phyloP scores from a whole-genome alignment of 805 yeast genomes.

The Yueomyces sinensis region DNA sequence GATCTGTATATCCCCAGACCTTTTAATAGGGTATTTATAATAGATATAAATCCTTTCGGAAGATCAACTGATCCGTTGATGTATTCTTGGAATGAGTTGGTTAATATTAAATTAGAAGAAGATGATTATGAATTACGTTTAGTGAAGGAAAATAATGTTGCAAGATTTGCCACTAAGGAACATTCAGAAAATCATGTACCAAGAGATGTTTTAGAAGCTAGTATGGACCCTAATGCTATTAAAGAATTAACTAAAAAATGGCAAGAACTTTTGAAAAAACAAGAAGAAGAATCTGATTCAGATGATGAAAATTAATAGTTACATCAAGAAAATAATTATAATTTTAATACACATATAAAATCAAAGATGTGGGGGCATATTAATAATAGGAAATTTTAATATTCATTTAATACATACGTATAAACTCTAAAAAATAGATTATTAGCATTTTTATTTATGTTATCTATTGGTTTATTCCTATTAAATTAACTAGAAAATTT shows the following conservation, averaged over 20 bases:
- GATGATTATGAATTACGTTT: constrained; percentile 45
- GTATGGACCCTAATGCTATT: constrained; percentile 53
- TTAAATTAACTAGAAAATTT: no score
- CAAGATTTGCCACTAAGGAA: constrained; percentile 67
- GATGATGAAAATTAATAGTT: constrained; percentile 3
- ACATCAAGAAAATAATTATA: no score
- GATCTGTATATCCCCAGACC: constrained; percentile 81
- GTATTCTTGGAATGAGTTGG: constrained; percentile 76
- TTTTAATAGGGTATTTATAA: constrained; percentile 44
- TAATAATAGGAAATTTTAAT: no score
- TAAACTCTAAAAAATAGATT: no score
- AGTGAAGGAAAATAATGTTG: constrained; percentile 54
- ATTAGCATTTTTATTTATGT: no score
- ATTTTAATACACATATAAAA: no score
- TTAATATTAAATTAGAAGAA: constrained; percentile 11
- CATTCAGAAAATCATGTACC: constrained; percentile 91
- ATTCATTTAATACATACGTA: no score
- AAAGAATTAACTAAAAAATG: constrained; percentile 54
- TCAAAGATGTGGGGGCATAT: no score
- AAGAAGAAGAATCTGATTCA: constrained; percentile 10
- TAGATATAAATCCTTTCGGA: constrained; percentile 81
- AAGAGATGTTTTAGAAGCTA: constrained; percentile 76
- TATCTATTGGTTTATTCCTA: no score
- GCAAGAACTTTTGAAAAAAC: constrained; percentile 28
- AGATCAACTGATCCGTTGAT: constrained; percentile 66